Percentiles rank a stretch among this genome's conserved stretches.
These are phyloP conservation scores for Diaporthe citriasiana DNA, from an alignment of 2,329 filamentous ascomycete genomes.

Conservation along the genomic window DNA sequence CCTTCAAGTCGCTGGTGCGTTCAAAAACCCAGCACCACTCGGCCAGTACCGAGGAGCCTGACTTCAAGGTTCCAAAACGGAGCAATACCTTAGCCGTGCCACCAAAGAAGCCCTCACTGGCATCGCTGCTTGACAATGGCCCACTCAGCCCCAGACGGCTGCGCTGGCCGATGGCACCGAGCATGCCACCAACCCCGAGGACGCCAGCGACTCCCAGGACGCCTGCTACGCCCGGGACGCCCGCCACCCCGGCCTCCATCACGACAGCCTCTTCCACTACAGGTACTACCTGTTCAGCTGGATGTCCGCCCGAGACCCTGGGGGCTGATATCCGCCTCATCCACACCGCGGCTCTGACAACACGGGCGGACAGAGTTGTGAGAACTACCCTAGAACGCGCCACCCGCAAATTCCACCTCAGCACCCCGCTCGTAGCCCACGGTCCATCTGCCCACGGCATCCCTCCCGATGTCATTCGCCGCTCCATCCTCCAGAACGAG, in stretches of 20 bases:
- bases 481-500: slow-evolving; percentile 72
- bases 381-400: slow-evolving; percentile 65
- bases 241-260: slow-evolving; percentile 54
- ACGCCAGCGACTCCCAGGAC: slow-evolving; percentile 25
- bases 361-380: slow-evolving; percentile 63
- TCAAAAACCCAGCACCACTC: slow-evolving; percentile 53
- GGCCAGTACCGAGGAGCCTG: slow-evolving; percentile 45
- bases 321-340: slow-evolving; percentile 66
- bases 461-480: slow-evolving; percentile 66
- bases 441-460: slow-evolving; percentile 59
- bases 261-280: slow-evolving; percentile 53
- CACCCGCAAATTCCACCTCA: slow-evolving; percentile 51
- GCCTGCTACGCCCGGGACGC: neutral
- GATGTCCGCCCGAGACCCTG: slow-evolving; percentile 49
- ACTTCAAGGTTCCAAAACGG: slow-evolving; percentile 45
- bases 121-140: slow-evolving; percentile 41
- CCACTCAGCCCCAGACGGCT: slow-evolving; percentile 36
- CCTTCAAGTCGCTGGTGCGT: slow-evolving; percentile 58
- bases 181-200: slow-evolving; percentile 29
- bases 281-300: slow-evolving; percentile 44
- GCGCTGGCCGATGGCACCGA: slow-evolving; percentile 48
- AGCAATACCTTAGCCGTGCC: slow-evolving; percentile 37
- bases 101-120: slow-evolving; percentile 36
- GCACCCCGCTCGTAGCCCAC: slow-evolving; percentile 24
- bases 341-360: slow-evolving; percentile 60